These are phyloP conservation scores for Cytospora schulzeri DNA, from an alignment of 2,329 filamentous ascomycete species.

Conservation along the genomic window DNA sequence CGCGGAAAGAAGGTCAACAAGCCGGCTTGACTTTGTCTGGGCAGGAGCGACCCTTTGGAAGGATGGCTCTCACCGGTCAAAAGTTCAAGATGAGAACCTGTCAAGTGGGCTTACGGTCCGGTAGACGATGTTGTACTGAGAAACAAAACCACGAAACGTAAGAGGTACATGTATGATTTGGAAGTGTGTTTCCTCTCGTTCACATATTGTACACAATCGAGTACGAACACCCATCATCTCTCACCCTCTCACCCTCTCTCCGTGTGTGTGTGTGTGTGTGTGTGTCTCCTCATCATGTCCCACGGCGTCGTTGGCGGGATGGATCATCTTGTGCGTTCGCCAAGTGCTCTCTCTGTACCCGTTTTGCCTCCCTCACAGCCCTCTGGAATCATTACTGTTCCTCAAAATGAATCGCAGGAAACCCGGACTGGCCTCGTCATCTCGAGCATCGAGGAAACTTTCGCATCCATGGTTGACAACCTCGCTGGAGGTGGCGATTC, in stretches of 20 bases:
- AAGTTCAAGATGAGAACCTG: too few relatives aligned
- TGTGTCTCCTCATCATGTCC: neutral
- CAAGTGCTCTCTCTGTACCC: neutral
- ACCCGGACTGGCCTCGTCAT: constrained; percentile 41
- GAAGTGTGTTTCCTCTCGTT: too few relatives aligned
- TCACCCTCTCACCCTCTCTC: too few relatives aligned
- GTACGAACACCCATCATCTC: too few relatives aligned
- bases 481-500: constrained; percentile 45
- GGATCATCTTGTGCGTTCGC: neutral
- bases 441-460: constrained; percentile 56
- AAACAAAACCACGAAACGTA: too few relatives aligned
- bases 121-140: too few relatives aligned
- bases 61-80: too few relatives aligned
- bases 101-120: too few relatives aligned
- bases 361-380: constrained; percentile 4
- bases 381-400: constrained; percentile 6
- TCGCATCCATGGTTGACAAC: constrained; percentile 53
- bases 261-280: too few relatives aligned
- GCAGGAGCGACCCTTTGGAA: neutral
- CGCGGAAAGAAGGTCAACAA: constrained; percentile 11
- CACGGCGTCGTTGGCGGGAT: neutral
- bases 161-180: too few relatives aligned
- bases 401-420: neutral
- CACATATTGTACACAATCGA: too few relatives aligned
- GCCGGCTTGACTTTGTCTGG: neutral